phyloP scores from a whole-genome alignment of 306 rosid species.

The Lagenaria siceraria region DNA sequence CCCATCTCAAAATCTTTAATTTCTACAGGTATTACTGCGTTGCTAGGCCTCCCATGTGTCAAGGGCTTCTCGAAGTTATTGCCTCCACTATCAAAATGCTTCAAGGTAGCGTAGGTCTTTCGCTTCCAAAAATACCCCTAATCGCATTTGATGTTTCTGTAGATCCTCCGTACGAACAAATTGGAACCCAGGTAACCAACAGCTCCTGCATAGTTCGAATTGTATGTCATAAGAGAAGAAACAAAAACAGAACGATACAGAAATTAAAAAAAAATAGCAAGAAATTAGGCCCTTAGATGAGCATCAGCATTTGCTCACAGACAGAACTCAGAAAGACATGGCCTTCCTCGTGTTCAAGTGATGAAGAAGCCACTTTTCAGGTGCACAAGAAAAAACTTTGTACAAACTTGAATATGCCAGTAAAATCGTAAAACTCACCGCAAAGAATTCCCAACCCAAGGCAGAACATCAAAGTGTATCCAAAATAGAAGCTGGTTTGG shows the following conservation, averaged over 20 bases:
- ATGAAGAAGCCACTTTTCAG: neutral
- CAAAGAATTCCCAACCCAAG: constrained; percentile 97
- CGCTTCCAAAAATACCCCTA: constrained; percentile 15
- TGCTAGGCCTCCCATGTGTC: neutral
- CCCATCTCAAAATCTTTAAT: constrained; percentile 10
- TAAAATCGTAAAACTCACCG: constrained; percentile 42
- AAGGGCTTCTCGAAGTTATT: constrained; percentile 1
- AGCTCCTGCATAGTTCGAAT: constrained; percentile 53
- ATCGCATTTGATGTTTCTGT: constrained; percentile 98
- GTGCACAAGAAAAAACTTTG: neutral
- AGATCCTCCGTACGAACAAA: constrained; percentile 98
- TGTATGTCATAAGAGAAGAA: neutral
- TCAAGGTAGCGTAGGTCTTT: neutral
- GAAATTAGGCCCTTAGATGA: neutral
- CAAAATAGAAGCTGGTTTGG: constrained; percentile 98
- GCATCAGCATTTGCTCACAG: neutral
- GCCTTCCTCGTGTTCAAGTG: neutral
- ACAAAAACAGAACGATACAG: neutral
- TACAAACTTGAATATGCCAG: neutral
- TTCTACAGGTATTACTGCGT: constrained; percentile 3
- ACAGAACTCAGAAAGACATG: neutral
- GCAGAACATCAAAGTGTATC: constrained; percentile 97
- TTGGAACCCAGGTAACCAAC: constrained; percentile 95
- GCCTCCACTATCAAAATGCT: constrained; percentile 3
- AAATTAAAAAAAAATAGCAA: neutral